Evolutionary conservation across 495 filamentous ascomycete genomes (phyloP), one percentile per base, ranked within the genome.

Genomic region (Neurospora sp.): DNA sequence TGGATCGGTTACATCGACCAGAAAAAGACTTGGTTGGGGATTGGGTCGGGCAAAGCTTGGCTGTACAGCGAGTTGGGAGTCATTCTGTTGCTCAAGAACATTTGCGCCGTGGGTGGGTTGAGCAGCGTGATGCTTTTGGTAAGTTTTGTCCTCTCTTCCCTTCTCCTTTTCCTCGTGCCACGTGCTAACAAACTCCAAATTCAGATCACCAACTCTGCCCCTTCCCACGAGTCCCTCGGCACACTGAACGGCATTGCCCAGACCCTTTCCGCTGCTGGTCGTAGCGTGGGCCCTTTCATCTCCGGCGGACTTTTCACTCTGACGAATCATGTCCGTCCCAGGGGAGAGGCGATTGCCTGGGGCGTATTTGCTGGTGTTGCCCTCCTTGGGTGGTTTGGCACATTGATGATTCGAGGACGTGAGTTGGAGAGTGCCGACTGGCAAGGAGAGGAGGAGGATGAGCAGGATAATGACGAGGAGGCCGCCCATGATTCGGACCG

Each of bases 181-280:
- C 3, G 0, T 37, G 2, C 40, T 22, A 35, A 46, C 27, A 31
- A 20, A 18, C 3, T 27, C 20, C 22, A 12, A 41, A 16, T 4
- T 71, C 46, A 96, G 93, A 91, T 99, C 76, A 99, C 95, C 35
- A 99, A 99, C 77, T 94, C 92, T 2, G 93, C 93, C 2, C 93
- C 93, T 0, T 92, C 94, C 41, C 88, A 97, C 79, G 90, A 91
- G 22, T 93, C 93, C 4, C 86, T 99, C 0, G 96, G 96, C 12
- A 94, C 92, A 1, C 84, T 99, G 39, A 97, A 98, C 74, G 96
- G 96, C 39, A 89, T 99, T 22, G 96, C 96, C 4, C 96, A 99
- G 81, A 96, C 94, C 0, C 88, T 99, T 3, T 96, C 93, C 9
- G 96, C 96, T 0, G 95, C 92, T 2, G 96, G 96, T 31, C 89